A percentile compares a stretch with the other conserved stretches of the same genome.
Conservation (phyloP, 352 stramenopile genomes). For the Phytophthora brassicae region DNA sequence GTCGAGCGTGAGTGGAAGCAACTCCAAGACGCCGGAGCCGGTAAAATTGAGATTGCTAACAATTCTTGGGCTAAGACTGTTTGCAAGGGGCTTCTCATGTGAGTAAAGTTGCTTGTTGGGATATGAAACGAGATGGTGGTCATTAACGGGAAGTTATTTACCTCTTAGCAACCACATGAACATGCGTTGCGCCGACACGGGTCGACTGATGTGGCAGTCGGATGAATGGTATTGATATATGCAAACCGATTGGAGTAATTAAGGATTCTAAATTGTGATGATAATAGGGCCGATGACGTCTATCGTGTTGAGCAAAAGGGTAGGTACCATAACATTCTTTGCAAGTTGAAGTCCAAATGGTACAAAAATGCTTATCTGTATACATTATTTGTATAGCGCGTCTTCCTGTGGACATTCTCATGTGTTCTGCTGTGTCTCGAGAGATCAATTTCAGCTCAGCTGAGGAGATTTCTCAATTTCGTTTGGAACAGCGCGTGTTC, state of each 20-base stretch:
- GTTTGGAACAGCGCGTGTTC: slow-evolving; percentile 92
- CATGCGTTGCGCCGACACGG: slow-evolving; percentile 82
- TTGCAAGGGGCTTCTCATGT: slow-evolving; percentile 79
- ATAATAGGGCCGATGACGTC: slow-evolving; percentile 59
- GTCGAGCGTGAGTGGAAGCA: slow-evolving; percentile 86
- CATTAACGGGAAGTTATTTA: background rate
- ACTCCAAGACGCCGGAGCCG: slow-evolving; percentile 48
- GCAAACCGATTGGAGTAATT: background rate
- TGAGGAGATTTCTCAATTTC: slow-evolving; percentile 90
- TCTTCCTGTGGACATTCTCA: slow-evolving; percentile 85
- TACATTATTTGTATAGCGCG: slow-evolving; percentile 24
- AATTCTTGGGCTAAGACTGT: slow-evolving; percentile 68
- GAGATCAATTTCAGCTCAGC: slow-evolving; percentile 94
- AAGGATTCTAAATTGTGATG: background rate
- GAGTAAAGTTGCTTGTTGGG: background rate
- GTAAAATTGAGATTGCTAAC: slow-evolving; percentile 75
- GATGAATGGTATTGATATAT: slow-evolving; percentile 80
- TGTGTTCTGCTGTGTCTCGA: slow-evolving; percentile 88
- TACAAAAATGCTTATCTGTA: background rate
- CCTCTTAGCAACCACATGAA: slow-evolving; percentile 85
- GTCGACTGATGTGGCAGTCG: slow-evolving; percentile 83
- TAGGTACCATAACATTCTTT: slow-evolving; percentile 8
- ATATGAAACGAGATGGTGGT: no score
- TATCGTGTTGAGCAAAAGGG: slow-evolving; percentile 77
- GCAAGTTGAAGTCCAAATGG: background rate